Evolutionary conservation across 176 grass and related monocot genomes (phyloP), one percentile per base, ranked within the genome.

Genomic region (Melocanna baccifera): DNA sequence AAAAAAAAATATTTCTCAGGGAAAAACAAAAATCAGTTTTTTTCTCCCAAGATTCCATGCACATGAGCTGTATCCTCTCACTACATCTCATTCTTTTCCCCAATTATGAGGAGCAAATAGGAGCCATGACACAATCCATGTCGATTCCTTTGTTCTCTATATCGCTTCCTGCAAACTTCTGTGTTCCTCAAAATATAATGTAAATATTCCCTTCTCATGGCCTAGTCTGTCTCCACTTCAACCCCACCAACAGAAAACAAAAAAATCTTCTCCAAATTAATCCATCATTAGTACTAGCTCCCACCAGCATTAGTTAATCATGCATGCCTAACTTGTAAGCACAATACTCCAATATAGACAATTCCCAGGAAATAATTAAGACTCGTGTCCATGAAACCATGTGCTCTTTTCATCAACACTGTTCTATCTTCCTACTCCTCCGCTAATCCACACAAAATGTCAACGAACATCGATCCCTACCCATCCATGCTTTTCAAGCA

Each of bases 131-230:
- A 91, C 81, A 76, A 84, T 84, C 89, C 89, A 91, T 80, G 75
- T 75, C 68, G 28, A 91, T 84, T 87, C 85, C 85, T 55, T 91
- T 91, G 85, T 84, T 91, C 85, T 83, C 62, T 70, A 80, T 87
- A 80, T 63, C 85, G 42, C 75, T 75, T 91, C 67, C 69, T 73
- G 75, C 32, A 91, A 87, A 80, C 39, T 67, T 69, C 23, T 46
- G 83, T 48, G 53, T 75, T 46, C 80, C 84, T 55, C 67, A 30
- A 87, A 91, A 84, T 84, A 69, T 87, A 62, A 76, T 84, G 69
- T 62, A 91, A 74, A 87, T 91, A 91, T 91, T 91, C 89, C 71
- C 78, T 40, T 63, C 85, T 84, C 66, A 47, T 84, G 67, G 64
- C 18, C 43, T 79, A 71, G 63, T 87, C 87, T 87, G 75, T 84